Conservation (phyloP, 139 green algal genomes). For the Tetraselmis chui region DNA sequence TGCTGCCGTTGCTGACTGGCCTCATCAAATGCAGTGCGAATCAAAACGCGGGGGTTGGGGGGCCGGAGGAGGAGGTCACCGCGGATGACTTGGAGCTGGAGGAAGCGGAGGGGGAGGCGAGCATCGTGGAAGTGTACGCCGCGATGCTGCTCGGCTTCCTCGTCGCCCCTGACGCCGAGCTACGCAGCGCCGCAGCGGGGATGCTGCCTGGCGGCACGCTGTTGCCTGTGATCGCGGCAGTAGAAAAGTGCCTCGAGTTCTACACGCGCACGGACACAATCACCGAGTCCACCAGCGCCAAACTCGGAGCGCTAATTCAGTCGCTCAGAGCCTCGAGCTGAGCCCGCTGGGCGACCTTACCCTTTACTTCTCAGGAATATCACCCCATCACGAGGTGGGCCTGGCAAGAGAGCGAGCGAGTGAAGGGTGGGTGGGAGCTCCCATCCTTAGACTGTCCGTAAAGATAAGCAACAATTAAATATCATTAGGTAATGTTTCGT, state of each 20-base stretch:
- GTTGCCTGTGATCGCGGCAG: slow-evolving; percentile 23
- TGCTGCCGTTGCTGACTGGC: not conserved
- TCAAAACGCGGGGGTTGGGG: not conserved
- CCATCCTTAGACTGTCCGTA: no score
- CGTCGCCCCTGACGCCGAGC: slow-evolving; percentile 18
- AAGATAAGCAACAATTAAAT: no score
- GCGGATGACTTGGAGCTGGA: slow-evolving; percentile 18
- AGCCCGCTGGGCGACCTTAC: no score
- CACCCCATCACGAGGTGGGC: no score
- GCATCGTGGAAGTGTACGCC: slow-evolving; percentile 58
- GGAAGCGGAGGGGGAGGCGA: slow-evolving; percentile 32
- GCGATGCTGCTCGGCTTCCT: slow-evolving; percentile 69
- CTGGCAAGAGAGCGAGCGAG: no score
- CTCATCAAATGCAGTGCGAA: not conserved
- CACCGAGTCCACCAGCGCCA: slow-evolving; percentile 15
- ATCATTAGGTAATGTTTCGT: no score
- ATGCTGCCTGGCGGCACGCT: slow-evolving; percentile 38
- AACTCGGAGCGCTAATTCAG: not conserved
- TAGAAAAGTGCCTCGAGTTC: slow-evolving; percentile 54
- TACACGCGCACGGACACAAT: slow-evolving; percentile 49
- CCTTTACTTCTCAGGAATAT: no score
- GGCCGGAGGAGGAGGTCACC: slow-evolving; percentile 24
- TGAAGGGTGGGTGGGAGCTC: no score
- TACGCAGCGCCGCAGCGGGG: slow-evolving; percentile 8
- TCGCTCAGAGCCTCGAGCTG: not conserved